These are phyloP conservation scores for Nitzschia inconspicua DNA, from an alignment of 108 stramenopile genomes.

Conservation along the genomic window DNA sequence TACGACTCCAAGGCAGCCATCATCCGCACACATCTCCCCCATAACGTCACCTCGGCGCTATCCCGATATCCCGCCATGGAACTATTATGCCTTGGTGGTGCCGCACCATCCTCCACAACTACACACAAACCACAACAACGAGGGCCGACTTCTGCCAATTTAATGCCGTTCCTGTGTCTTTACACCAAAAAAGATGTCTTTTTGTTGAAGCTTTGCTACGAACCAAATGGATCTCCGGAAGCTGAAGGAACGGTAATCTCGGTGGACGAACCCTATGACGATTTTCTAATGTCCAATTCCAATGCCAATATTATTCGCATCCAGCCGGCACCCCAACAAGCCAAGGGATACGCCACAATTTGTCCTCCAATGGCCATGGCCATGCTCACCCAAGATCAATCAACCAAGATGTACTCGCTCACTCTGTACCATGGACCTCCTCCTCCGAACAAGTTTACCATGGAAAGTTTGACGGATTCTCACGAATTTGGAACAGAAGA, in stretches of 20 bases:
- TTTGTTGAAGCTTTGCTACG: conserved; percentile 47
- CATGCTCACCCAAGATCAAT: conserved; percentile 32
- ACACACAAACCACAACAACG: too few species aligned
- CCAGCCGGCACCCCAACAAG: conserved; percentile 53
- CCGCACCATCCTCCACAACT: conserved; percentile 1
- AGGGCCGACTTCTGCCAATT: conserved; percentile 1
- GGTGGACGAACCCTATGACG: conserved; percentile 60
- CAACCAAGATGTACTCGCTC: conserved; percentile 23
- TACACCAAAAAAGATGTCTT: conserved; percentile 65
- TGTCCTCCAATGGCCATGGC: conserved; percentile 39
- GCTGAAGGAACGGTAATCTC: conserved; percentile 28
- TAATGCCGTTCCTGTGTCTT: conserved; percentile 61
- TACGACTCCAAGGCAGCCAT: conserved; percentile 4
- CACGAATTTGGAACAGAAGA: conserved; percentile 26
- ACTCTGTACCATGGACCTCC: conserved; percentile 37
- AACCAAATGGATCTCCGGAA: neutral
- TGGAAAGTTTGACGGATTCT: conserved; percentile 26
- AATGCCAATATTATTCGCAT: conserved; percentile 47
- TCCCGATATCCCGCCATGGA: conserved; percentile 56
- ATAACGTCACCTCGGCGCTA: conserved; percentile 31
- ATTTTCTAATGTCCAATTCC: conserved; percentile 26
- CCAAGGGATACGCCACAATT: conserved; percentile 31
- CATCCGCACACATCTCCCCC: conserved; percentile 34
- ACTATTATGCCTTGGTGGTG: conserved; percentile 57
- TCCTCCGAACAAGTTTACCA: conserved; percentile 63